Base-by-base conservation (phyloP, 495 filamentous ascomycete species). In the Hypoxylon trugodes region DNA sequence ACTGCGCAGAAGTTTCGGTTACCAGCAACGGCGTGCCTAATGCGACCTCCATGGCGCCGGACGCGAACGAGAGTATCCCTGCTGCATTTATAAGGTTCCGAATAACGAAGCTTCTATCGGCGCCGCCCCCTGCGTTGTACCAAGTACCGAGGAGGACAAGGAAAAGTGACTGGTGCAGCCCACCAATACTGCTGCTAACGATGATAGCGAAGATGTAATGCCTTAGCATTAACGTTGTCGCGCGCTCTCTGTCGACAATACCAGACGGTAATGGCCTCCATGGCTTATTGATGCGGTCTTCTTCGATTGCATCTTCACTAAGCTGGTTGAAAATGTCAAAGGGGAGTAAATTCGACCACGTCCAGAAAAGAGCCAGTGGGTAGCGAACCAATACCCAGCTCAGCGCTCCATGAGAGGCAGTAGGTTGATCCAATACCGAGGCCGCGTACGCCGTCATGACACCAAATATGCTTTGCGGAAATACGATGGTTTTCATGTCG, bases 201-300 rank as follows among this genome's bases (percentile, higher is more conserved):
- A 55, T 69, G 4, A 33, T 9, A 3, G 26, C 26, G 1, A 21
- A 21, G 22, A 48, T 21, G 9, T 48, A 48, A 6, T 48, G 28
- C 8, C 22, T 33, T 10, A 6, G 16, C 45, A 48, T 48, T 3
- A 48, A 32, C 8, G 26, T 19, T 6, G 26, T 16, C 1, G 45
- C 45, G 2, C 21, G 15, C 18, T 48, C 45, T 33, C 45, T 48
- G 5, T 30, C 22, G 8, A 48, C 13, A 16, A 48, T 33, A 6
- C 73, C 64, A 0, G 68, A 68, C 0, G 83, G 84, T 1, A 88
- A 68, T 0, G 82, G 76, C 1, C 85, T 74, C 82, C 83, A 87
- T 2, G 81, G 80, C 64, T 87, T 88, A 72, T 88, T 88, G 62
- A 82, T 58, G 0, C 32, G 18, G 55, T 86, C 83, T 61, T 87